phyloP scores from a whole-genome alignment of 768 basidiomycete species.

The Leccinum fibrillosum region DNA sequence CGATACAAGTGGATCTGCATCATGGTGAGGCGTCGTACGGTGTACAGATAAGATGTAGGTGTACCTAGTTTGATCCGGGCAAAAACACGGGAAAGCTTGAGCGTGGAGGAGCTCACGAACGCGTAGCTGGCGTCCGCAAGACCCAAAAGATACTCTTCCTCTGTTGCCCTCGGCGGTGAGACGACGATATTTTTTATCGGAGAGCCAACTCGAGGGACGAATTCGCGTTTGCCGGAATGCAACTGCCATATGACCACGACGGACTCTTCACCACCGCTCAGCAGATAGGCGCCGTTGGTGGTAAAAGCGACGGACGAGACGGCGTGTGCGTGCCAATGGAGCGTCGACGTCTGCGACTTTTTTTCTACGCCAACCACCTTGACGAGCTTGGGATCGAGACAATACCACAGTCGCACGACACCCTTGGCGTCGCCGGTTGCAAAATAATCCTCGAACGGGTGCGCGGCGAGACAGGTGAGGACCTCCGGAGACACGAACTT shows the following conservation, averaged over 20 bases:
- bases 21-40: conserved; percentile 1
- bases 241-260: conserved; percentile 98
- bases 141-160: conserved; percentile 86
- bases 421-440: conserved; percentile 91
- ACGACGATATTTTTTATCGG: conserved; percentile 73
- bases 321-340: conserved; percentile 98
- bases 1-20: conserved; percentile 36
- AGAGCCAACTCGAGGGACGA: conserved; percentile 87
- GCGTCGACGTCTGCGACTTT: conserved; percentile 74
- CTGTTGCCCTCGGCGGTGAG: conserved; percentile 44
- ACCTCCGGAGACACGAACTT: conserved; percentile 80
- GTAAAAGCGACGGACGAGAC: conserved; percentile 87
- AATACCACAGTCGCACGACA: conserved; percentile 89
- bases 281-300: conserved; percentile 83
- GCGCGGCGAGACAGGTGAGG: conserved; percentile 82
- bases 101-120: conserved; percentile 67
- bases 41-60: conserved; percentile 18
- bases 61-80: conserved; percentile 77
- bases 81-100: conserved; percentile 70
- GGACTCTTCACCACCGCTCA: conserved; percentile 93
- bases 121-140: conserved; percentile 78
- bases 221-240: conserved; percentile 84
- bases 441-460: conserved; percentile 90
- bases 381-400: conserved; percentile 59
- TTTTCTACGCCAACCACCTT: conserved; percentile 66